Conservation (phyloP, 1,284 basidiomycete species). For the Fomitopsis schrenkii region DNA sequence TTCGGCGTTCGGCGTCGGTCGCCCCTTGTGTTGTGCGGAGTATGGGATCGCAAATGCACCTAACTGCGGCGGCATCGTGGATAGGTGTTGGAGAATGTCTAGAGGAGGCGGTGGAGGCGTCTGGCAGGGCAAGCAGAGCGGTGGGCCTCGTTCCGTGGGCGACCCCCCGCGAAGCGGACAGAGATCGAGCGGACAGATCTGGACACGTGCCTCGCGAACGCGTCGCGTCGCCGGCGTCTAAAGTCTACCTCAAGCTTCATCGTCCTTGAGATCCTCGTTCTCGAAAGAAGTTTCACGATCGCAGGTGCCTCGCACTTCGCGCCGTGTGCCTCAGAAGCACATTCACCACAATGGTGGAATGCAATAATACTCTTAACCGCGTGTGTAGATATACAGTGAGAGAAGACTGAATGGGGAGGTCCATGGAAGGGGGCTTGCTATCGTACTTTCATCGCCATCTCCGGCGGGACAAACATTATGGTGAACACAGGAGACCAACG, state of each 20-base stretch:
- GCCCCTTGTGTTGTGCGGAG: constrained; percentile 37
- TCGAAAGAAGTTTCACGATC: too few relatives aligned
- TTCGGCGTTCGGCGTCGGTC: constrained; percentile 20
- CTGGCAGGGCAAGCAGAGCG: neutral
- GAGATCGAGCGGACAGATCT: neutral
- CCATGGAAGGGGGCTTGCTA: neutral
- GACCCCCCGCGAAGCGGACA: neutral
- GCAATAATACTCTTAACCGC: neutral
- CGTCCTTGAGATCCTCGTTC: neutral
- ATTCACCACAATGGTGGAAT: neutral
- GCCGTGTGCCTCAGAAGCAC: too few relatives aligned
- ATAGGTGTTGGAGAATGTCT: neutral
- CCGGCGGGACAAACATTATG: neutral
- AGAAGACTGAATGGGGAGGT: neutral
- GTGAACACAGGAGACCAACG: neutral
- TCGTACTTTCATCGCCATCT: neutral
- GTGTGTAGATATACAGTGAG: too few relatives aligned
- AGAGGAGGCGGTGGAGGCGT: neutral
- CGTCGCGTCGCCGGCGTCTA: neutral
- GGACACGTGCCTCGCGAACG: neutral
- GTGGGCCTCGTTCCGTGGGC: neutral
- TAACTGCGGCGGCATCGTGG: constrained; percentile 46
- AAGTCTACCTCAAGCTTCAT: neutral
- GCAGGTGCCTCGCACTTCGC: too few relatives aligned
- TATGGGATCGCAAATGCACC: constrained; percentile 49